A percentile compares a stretch with the other conserved stretches of the same genome.
Conservation (phyloP, 2,329 filamentous ascomycete species). For the Kalaharituber pfeilii region DNA sequence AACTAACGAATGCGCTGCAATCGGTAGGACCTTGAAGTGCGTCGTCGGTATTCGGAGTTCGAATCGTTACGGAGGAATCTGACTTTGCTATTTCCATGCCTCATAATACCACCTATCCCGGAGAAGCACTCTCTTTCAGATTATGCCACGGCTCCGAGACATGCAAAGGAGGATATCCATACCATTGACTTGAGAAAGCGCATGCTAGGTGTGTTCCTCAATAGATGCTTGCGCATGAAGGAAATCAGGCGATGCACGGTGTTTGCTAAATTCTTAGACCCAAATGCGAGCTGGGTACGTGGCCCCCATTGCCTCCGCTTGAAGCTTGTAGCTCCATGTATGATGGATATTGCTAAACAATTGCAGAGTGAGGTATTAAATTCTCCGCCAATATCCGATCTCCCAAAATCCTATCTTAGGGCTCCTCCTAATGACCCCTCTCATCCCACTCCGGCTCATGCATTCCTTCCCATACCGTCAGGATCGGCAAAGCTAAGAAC, state of each 20-base stretch:
- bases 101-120: constrained; percentile 90
- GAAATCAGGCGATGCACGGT: constrained; percentile 83
- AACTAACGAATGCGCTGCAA: neutral
- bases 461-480: constrained; percentile 71
- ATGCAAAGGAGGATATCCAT: constrained; percentile 89
- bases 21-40: constrained; percentile 74
- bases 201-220: constrained; percentile 90
- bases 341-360: too few relatives aligned
- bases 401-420: constrained; percentile 86
- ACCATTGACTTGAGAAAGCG: constrained; percentile 95
- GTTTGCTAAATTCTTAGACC: constrained; percentile 94
- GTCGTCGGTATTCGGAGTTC: constrained; percentile 91
- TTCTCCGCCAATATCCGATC: constrained; percentile 72
- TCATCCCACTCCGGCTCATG: constrained; percentile 76
- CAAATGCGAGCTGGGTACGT: constrained; percentile 91
- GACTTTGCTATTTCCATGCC: constrained; percentile 78
- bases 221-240: constrained; percentile 83
- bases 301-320: neutral
- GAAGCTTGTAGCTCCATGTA: neutral
- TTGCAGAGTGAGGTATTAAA: constrained; percentile 82
- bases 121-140: constrained; percentile 99
- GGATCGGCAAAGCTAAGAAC: constrained; percentile 70
- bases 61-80: constrained; percentile 76
- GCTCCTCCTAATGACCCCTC: constrained; percentile 88
- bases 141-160: constrained; percentile 93